Conservation (phyloP, 2,329 filamentous ascomycete species). For the Alternaria tenuissima region DNA sequence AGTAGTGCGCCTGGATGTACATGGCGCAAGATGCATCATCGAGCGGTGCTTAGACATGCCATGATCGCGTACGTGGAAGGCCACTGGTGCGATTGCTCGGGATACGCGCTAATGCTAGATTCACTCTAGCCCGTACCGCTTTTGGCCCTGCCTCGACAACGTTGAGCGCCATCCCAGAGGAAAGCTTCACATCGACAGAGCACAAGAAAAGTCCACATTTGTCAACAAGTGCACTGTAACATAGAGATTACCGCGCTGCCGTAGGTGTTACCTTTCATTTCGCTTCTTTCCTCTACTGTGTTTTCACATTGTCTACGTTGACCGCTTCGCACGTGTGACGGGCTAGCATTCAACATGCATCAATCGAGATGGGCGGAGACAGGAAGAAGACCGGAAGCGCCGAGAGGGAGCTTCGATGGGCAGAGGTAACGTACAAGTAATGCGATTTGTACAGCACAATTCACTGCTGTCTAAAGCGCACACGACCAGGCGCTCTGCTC, state of each 20-base stretch:
- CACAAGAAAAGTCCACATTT: not conserved
- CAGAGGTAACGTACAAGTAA: constrained; percentile 30
- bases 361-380: constrained; percentile 27
- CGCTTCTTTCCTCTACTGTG: not conserved
- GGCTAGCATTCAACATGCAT: constrained; percentile 21
- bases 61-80: constrained; percentile 20
- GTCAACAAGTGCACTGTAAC: not conserved
- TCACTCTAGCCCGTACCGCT: constrained; percentile 7
- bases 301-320: constrained; percentile 8
- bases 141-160: constrained; percentile 2
- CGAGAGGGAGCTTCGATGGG: constrained; percentile 11
- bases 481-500: constrained; percentile 13
- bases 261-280: constrained; percentile 1
- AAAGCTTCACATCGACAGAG: not conserved
- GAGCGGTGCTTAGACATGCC: constrained; percentile 9
- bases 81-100: constrained; percentile 4
- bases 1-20: constrained; percentile 20
- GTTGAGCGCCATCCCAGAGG: not conserved
- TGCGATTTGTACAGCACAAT: constrained; percentile 15
- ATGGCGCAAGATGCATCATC: constrained; percentile 23
- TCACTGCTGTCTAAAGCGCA: constrained; percentile 12
- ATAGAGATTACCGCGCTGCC: not conserved
- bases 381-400: constrained; percentile 22
- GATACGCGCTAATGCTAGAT: constrained; percentile 9
- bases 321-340: constrained; percentile 14